Percentiles rank a stretch among this genome's conserved stretches.
Evolutionary conservation across 1,284 basidiomycete genomes (phyloP).

Genomic region (Ustilago shanxiensis): DNA sequence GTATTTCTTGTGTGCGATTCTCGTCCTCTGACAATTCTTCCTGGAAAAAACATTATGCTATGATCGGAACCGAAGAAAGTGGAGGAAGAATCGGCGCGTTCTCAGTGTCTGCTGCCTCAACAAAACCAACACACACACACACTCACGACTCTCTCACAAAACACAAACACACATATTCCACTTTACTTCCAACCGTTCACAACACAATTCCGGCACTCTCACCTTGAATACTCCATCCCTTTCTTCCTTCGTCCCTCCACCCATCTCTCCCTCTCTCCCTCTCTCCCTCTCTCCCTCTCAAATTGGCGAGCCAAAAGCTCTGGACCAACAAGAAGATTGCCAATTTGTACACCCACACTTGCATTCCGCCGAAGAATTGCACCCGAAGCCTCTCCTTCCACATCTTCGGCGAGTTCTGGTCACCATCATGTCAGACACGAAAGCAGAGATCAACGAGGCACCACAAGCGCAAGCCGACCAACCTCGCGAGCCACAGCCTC

Average conservation of each 20-base stretch:
- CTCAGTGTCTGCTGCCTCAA: slow-evolving; percentile 12
- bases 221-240: not conserved
- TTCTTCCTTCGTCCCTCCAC: not conserved
- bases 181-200: no score
- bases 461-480: slow-evolving; percentile 8
- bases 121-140: slow-evolving; percentile 7
- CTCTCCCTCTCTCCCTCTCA: no score
- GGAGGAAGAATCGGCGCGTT: slow-evolving; percentile 22
- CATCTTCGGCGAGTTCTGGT: not conserved
- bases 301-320: not conserved
- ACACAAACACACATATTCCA: no score
- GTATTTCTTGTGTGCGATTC: not conserved
- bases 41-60: not conserved
- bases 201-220: slow-evolving; percentile 10
- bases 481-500: slow-evolving; percentile 15
- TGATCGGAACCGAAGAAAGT: slow-evolving; percentile 41
- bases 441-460: slow-evolving; percentile 10
- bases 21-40: not conserved
- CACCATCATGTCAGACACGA: slow-evolving; percentile 29
- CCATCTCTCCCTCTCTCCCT: not conserved
- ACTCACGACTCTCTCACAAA: not conserved
- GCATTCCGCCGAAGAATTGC: not conserved
- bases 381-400: not conserved
- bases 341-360: not conserved
- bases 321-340: not conserved